Evolutionary conservation across 2,329 filamentous ascomycete genomes (phyloP).

Genomic region (Emergomyces orientalis): DNA sequence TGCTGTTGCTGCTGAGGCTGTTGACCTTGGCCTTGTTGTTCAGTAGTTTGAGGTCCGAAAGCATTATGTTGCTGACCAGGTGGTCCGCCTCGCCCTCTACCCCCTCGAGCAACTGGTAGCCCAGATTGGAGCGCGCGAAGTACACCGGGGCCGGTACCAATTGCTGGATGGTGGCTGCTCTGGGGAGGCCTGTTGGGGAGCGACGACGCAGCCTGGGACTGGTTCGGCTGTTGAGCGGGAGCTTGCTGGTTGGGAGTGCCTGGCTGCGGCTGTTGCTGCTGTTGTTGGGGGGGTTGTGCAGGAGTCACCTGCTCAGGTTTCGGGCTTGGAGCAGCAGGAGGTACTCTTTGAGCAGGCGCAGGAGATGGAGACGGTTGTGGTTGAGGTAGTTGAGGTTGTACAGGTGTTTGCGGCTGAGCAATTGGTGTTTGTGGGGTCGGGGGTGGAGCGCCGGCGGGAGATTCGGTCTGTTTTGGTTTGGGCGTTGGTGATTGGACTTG

Average conservation of each 20-base stretch:
- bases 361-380: conserved; percentile 1
- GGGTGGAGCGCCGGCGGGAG: conserved; percentile 14
- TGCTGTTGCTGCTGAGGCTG: conserved; percentile 25
- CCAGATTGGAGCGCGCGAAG: conserved; percentile 37
- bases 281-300: conserved; percentile 14
- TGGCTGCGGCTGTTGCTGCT: conserved; percentile 15
- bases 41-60: conserved; percentile 19
- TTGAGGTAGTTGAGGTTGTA: background rate
- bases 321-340: conserved; percentile 11
- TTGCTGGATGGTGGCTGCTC: conserved; percentile 15
- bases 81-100: conserved; percentile 25
- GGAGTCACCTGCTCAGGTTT: conserved; percentile 11
- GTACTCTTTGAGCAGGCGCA: conserved; percentile 3
- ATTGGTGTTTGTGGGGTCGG: conserved; percentile 13
- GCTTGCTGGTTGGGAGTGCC: conserved; percentile 17
- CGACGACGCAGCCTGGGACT: conserved; percentile 21
- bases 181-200: conserved; percentile 19
- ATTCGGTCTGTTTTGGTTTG: conserved; percentile 14
- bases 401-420: conserved; percentile 1
- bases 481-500: conserved; percentile 11
- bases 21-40: conserved; percentile 23
- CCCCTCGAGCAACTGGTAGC: conserved; percentile 36
- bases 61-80: conserved; percentile 27
- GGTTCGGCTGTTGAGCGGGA: conserved; percentile 20
- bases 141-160: conserved; percentile 34